Conservation (phyloP, 2,329 filamentous ascomycete genomes). For the Trichophyton simii region DNA sequence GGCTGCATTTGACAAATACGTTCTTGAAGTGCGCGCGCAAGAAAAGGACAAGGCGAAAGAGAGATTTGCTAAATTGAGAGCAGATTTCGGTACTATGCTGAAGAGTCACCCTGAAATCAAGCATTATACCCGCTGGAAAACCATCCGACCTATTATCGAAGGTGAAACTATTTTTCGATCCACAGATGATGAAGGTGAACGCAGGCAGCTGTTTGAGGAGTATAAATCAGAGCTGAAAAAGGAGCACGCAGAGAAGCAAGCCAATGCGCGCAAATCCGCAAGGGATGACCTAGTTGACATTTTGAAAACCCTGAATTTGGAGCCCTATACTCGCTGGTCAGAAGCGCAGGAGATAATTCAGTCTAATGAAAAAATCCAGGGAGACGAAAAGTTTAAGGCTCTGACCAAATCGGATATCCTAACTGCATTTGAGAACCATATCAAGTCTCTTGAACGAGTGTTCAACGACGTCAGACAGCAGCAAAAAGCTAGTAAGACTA, state of each 20-base stretch:
- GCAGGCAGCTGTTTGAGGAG: conserved; percentile 82
- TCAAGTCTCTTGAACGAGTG: conserved; percentile 77
- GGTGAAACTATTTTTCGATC: conserved; percentile 91
- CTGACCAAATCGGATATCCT: conserved; percentile 83
- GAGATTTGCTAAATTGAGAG: conserved; percentile 75
- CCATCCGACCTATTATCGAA: conserved; percentile 83
- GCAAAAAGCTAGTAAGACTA: conserved; percentile 66
- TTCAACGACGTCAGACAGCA: conserved; percentile 87
- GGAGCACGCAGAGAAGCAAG: conserved; percentile 62
- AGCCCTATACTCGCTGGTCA: conserved; percentile 89
- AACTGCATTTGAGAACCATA: conserved; percentile 86
- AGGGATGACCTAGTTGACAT: conserved; percentile 72
- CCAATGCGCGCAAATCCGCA: conserved; percentile 59
- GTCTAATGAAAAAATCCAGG: conserved; percentile 61
- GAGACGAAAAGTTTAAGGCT: conserved; percentile 71
- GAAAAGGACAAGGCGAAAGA: conserved; percentile 94
- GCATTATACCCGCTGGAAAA: conserved; percentile 95
- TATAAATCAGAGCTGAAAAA: conserved; percentile 80
- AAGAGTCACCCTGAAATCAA: conserved; percentile 94
- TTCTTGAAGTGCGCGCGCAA: conserved; percentile 73
- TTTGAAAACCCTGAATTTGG: conserved; percentile 66
- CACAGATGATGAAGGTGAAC: conserved; percentile 74
- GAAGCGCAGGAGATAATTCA: conserved; percentile 76
- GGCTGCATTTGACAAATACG: conserved; percentile 88
- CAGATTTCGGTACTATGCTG: conserved; percentile 93